These are phyloP conservation scores for Nigrograna mackinnonii DNA, from an alignment of 2,329 filamentous ascomycete species.

Conservation along the genomic window DNA sequence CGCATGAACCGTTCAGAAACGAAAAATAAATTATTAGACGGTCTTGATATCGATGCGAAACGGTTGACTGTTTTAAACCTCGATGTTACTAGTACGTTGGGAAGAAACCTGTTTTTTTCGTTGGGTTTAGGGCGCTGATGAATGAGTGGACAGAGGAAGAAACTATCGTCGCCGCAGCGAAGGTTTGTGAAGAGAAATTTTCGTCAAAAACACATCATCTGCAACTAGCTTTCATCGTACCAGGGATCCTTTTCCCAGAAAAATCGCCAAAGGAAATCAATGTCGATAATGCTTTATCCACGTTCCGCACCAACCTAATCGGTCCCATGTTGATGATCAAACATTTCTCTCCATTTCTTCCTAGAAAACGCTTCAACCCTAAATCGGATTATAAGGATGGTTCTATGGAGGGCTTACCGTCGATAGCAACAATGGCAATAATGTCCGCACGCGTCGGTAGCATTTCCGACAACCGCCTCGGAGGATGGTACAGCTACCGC, in stretches of 20 bases:
- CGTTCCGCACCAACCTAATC: conserved; percentile 73
- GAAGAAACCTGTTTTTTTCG: no score
- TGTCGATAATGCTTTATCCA: conserved; percentile 63
- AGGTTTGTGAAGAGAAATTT: conserved; percentile 58
- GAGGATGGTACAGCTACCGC: conserved; percentile 84
- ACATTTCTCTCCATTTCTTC: conserved; percentile 72
- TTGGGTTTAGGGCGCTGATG: background rate
- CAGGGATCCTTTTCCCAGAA: conserved; percentile 74
- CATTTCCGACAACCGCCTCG: conserved; percentile 70
- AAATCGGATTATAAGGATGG: conserved; percentile 10
- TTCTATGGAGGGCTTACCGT: conserved; percentile 41
- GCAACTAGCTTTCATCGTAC: conserved; percentile 69
- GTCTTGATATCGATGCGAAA: conserved; percentile 50
- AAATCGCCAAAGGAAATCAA: conserved; percentile 70
- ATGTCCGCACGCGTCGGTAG: conserved; percentile 80
- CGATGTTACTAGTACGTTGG: conserved; percentile 59
- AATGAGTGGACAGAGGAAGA: conserved; percentile 57
- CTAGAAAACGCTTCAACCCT: conserved; percentile 50
- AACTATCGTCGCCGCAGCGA: conserved; percentile 61
- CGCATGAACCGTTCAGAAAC: conserved; percentile 56
- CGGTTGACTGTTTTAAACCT: conserved; percentile 57
- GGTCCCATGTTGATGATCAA: conserved; percentile 78
- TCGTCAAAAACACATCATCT: conserved; percentile 56
- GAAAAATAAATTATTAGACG: conserved; percentile 54
- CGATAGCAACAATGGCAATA: conserved; percentile 68